These are phyloP conservation scores for Coemansia umbellata DNA, from an alignment of 192 early-diverging fungal species.

Conservation along the genomic window DNA sequence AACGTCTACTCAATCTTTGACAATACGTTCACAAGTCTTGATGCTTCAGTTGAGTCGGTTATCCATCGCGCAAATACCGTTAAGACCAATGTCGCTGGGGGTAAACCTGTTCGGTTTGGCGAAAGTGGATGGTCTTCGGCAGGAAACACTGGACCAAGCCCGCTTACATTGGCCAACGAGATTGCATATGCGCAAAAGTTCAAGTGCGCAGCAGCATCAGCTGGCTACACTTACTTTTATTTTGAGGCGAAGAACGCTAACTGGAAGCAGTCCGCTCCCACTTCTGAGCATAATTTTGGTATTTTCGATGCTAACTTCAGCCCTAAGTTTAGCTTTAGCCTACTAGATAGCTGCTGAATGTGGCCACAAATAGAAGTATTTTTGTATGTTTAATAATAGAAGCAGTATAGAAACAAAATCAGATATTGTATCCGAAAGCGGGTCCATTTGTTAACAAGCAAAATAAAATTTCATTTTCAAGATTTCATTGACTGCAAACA, in stretches of 20 bases:
- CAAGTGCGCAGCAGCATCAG: constrained; percentile 24
- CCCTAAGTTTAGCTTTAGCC: constrained; percentile 34
- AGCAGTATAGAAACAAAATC: no score
- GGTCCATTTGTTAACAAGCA: no score
- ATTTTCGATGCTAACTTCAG: constrained; percentile 15
- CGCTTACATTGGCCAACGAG: constrained; percentile 30
- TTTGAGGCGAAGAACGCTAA: constrained; percentile 50
- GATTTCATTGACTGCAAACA: no score
- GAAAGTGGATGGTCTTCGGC: constrained; percentile 46
- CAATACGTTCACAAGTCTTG: constrained; percentile 15
- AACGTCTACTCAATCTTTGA: constrained; percentile 50
- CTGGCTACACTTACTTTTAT: constrained; percentile 43
- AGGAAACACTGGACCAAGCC: constrained; percentile 32
- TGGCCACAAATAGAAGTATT: no score
- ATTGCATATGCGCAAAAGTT: constrained; percentile 28
- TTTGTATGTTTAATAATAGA: no score
- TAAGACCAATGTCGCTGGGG: constrained; percentile 23
- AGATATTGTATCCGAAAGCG: no score
- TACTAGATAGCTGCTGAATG: constrained; percentile 28
- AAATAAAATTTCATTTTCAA: no score
- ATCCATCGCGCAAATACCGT: constrained; percentile 35
- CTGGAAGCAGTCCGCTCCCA: constrained; percentile 27
- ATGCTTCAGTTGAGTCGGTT: constrained; percentile 31
- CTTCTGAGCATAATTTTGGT: constrained; percentile 45
- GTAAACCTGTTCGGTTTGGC: constrained; percentile 35